Conservation (phyloP, 2,329 filamentous ascomycete genomes). For the Phyllosticta citribraziliensis region DNA sequence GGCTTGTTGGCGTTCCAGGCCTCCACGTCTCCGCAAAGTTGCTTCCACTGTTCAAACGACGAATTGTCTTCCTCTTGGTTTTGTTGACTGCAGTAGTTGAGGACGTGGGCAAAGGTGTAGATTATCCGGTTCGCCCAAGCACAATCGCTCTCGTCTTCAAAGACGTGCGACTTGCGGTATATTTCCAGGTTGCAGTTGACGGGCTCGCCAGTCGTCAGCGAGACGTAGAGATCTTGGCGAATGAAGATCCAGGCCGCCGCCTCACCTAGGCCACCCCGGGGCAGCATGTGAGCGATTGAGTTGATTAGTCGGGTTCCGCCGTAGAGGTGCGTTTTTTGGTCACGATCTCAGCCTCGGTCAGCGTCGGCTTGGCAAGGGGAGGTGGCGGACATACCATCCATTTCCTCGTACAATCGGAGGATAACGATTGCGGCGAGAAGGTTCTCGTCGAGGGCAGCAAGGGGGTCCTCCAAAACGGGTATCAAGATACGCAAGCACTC, state of each 20-base stretch:
- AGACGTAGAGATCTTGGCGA: slow-evolving; percentile 33
- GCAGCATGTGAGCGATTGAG: slow-evolving; percentile 27
- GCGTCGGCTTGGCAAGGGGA: too few relatives aligned
- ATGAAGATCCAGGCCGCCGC: slow-evolving; percentile 33
- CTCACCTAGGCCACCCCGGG: slow-evolving; percentile 31
- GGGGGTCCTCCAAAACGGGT: slow-evolving; percentile 33
- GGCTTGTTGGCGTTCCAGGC: slow-evolving; percentile 24
- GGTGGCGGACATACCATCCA: slow-evolving; percentile 17
- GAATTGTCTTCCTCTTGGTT: slow-evolving; percentile 2
- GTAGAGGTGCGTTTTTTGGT: slow-evolving; percentile 31
- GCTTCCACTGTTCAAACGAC: slow-evolving; percentile 20
- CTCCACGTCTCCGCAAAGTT: slow-evolving; percentile 21
- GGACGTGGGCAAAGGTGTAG: slow-evolving; percentile 21
- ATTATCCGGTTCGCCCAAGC: slow-evolving; percentile 24
- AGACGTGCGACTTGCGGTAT: slow-evolving; percentile 21
- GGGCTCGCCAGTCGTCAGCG: slow-evolving; percentile 25
- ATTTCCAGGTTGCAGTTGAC: slow-evolving; percentile 23
- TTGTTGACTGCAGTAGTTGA: slow-evolving; percentile 19
- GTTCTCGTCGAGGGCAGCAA: slow-evolving; percentile 36
- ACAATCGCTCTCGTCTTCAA: slow-evolving; percentile 22
- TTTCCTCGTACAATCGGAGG: slow-evolving; percentile 40
- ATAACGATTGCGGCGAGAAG: slow-evolving; percentile 41
- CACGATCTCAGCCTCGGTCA: slow-evolving; percentile 15
- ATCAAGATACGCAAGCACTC: slow-evolving; percentile 40
- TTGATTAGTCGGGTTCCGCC: slow-evolving; percentile 31